Conservation (phyloP, 2,329 filamentous ascomycete species). For the Penicillium freii region DNA sequence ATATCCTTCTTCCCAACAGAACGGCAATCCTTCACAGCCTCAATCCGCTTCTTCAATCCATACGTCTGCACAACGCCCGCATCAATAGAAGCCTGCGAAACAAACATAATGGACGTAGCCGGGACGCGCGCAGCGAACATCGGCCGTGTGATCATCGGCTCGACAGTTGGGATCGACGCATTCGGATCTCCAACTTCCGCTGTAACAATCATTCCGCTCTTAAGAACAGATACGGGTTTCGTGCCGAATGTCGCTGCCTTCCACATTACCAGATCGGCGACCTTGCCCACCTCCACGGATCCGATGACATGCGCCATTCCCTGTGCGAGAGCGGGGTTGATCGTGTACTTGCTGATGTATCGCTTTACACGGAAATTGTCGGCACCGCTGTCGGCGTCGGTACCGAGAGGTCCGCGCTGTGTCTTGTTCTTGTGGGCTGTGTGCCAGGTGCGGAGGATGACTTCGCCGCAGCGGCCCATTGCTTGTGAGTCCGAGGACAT, state of each 20-base stretch:
- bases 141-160: conserved; percentile 77
- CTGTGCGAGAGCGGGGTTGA: conserved; percentile 89
- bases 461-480: conserved; percentile 95
- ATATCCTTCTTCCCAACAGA: conserved; percentile 79
- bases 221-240: conserved; percentile 78
- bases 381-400: conserved; percentile 74
- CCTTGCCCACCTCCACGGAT: conserved; percentile 81
- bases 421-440: conserved; percentile 96
- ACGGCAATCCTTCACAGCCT: conserved; percentile 74
- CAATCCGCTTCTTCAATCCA: conserved; percentile 72
- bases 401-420: conserved; percentile 71
- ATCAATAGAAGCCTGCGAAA: conserved; percentile 69
- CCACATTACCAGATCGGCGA: conserved; percentile 89
- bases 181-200: conserved; percentile 85
- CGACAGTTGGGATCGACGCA: conserved; percentile 80
- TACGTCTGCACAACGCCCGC: conserved; percentile 69
- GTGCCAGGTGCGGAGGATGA: conserved; percentile 91
- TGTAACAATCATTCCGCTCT: conserved; percentile 81
- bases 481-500: conserved; percentile 95
- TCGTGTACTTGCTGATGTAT: conserved; percentile 93
- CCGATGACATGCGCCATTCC: conserved; percentile 86
- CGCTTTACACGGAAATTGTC: conserved; percentile 92
- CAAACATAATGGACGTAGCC: conserved; percentile 73
- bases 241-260: conserved; percentile 79
- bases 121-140: conserved; percentile 79